phyloP scores from a whole-genome alignment of 352 stramenopile genomes.

The Globisporangium alternatum region DNA sequence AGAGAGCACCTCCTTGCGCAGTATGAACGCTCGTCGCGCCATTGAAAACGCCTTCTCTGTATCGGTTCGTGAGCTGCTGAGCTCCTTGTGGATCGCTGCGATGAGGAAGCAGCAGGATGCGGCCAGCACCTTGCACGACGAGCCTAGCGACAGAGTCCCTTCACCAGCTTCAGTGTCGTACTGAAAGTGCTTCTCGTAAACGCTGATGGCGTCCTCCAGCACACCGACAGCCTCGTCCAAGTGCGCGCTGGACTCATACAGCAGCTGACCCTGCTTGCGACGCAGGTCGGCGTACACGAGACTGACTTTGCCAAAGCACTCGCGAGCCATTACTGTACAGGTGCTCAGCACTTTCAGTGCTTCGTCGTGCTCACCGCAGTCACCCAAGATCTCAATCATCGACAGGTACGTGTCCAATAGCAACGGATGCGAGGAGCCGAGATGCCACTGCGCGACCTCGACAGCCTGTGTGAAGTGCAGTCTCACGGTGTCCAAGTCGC shows the following conservation, averaged over 20 bases:
- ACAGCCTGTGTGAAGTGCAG: slow-evolving; percentile 32
- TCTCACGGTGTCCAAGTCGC: slow-evolving; percentile 19
- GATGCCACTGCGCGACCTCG: slow-evolving; percentile 32
- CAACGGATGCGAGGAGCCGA: slow-evolving; percentile 36
- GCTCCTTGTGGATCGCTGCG: slow-evolving; percentile 18
- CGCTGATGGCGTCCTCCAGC: slow-evolving; percentile 46
- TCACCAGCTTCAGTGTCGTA: slow-evolving; percentile 1
- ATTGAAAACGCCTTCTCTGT: slow-evolving; percentile 43
- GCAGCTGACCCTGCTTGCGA: slow-evolving; percentile 36
- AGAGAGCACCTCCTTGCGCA: slow-evolving; percentile 34
- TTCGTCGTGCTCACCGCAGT: slow-evolving; percentile 23
- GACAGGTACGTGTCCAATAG: slow-evolving; percentile 44
- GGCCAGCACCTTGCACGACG: slow-evolving; percentile 22
- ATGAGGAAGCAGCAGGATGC: slow-evolving; percentile 44
- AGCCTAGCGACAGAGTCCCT: not conserved
- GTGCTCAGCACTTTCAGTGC: slow-evolving; percentile 22
- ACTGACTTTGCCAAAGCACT: slow-evolving; percentile 44
- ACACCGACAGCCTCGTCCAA: slow-evolving; percentile 37
- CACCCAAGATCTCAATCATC: slow-evolving; percentile 41
- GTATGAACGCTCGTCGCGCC: slow-evolving; percentile 30
- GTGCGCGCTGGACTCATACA: slow-evolving; percentile 18
- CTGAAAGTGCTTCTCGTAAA: slow-evolving; percentile 51
- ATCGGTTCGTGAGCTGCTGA: slow-evolving; percentile 18
- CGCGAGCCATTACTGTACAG: slow-evolving; percentile 31
- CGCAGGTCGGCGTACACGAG: slow-evolving; percentile 50